These are phyloP conservation scores for Eudorina sp. DNA, from an alignment of 139 green algal genomes.

Conservation along the genomic window DNA sequence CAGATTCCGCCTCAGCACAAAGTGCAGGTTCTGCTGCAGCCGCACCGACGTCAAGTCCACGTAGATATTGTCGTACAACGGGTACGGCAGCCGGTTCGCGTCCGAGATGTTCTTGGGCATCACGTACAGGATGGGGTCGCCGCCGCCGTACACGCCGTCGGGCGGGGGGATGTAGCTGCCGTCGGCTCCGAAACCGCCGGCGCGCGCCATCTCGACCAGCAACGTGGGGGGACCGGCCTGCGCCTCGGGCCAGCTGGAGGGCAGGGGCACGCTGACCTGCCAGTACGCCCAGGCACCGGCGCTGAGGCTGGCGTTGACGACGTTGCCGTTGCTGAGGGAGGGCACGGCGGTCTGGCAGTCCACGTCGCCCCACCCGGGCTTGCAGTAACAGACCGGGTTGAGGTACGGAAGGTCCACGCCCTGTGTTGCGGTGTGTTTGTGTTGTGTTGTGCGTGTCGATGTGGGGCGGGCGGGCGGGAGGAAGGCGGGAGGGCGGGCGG, in stretches of 20 bases:
- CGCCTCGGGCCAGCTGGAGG: neutral
- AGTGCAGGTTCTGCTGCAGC: slow-evolving; percentile 39
- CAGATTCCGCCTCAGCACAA: neutral
- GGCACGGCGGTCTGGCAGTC: slow-evolving; percentile 5
- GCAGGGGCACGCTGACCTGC: slow-evolving; percentile 6
- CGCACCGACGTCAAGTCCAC: neutral
- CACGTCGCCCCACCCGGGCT: neutral
- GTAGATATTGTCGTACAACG: neutral
- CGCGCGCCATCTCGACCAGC: slow-evolving; percentile 14
- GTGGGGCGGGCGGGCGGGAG: neutral
- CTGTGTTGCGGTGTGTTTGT: no score
- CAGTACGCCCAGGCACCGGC: slow-evolving; percentile 11
- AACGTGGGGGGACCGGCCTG: slow-evolving; percentile 4
- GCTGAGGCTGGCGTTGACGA: neutral
- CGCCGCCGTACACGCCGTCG: neutral
- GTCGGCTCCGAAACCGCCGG: neutral
- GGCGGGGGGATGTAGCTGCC: neutral
- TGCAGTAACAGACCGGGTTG: slow-evolving; percentile 24
- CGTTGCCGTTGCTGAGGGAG: neutral
- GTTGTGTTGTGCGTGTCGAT: neutral
- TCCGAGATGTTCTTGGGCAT: neutral
- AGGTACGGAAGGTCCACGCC: neutral
- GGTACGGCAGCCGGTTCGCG: slow-evolving; percentile 26
- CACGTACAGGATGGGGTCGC: slow-evolving; percentile 28
- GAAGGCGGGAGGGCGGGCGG: no score